A percentile compares a stretch with the other conserved stretches of the same genome.
Conservation (phyloP, 305 asterid species). For the Plantago lanceolata region DNA sequence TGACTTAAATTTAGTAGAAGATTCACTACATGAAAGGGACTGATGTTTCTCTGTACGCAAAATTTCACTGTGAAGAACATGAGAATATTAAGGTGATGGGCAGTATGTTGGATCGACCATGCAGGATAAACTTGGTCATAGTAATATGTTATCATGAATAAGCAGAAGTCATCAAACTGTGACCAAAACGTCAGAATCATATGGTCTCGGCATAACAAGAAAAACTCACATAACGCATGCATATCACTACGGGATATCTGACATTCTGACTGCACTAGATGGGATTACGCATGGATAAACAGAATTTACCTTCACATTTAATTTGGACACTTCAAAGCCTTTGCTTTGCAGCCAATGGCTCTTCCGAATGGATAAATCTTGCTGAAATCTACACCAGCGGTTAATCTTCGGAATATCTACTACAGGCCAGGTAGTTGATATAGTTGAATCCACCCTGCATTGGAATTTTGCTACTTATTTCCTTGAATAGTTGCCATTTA, state of each 20-base stretch:
- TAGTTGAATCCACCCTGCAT: constrained; percentile 53
- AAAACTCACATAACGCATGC: background rate
- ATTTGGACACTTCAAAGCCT: constrained; percentile 40
- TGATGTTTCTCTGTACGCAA: background rate
- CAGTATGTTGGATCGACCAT: too few species aligned
- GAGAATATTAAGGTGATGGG: background rate
- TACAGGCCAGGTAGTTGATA: constrained; percentile 59
- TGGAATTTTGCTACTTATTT: constrained; percentile 26
- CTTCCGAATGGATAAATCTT: constrained; percentile 96
- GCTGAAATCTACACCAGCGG: constrained; percentile 93
- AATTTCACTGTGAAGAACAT: background rate
- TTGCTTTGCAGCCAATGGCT: constrained; percentile 91
- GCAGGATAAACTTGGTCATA: background rate
- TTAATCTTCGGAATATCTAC: constrained; percentile 68
- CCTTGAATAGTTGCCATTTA: constrained; percentile 8
- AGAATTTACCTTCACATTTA: constrained; percentile 48
- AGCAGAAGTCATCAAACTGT: too few species aligned
- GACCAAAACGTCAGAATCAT: background rate
- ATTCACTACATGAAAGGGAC: constrained; percentile 2
- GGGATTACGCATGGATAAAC: background rate
- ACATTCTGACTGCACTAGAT: constrained; percentile 7
- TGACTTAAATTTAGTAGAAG: background rate
- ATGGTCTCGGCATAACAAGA: constrained; percentile 1
- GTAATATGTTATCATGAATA: background rate
- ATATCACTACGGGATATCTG: too few species aligned